These are phyloP conservation scores for Juncus effusus DNA, from an alignment of 176 grass and related monocot genomes.

Conservation along the genomic window DNA sequence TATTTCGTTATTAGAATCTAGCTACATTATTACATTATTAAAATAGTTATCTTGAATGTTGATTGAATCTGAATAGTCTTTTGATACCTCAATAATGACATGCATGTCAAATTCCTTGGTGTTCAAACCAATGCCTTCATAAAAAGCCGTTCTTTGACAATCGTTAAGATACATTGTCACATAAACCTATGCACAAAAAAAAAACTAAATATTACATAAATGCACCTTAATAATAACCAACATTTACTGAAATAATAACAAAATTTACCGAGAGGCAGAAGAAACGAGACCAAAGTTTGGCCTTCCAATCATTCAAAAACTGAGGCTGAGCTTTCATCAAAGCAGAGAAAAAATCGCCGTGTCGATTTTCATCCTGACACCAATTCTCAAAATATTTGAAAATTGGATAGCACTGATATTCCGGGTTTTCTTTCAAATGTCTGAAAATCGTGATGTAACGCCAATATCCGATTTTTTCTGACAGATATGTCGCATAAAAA, in stretches of 20 bases:
- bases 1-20: constrained; percentile 7
- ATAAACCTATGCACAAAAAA: constrained; percentile 56
- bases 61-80: constrained; percentile 2
- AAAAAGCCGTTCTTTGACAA: constrained; percentile 75
- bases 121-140: constrained; percentile 86
- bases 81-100: constrained; percentile 92
- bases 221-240: constrained; percentile 16
- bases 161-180: constrained; percentile 99
- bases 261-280: constrained; percentile 95
- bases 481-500: constrained; percentile 95
- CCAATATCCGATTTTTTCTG: constrained; percentile 98
- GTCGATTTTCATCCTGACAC: constrained; percentile 98
- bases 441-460: constrained; percentile 96
- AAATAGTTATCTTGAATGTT: background rate
- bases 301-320: constrained; percentile 98
- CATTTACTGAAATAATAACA: background rate
- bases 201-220: constrained; percentile 19
- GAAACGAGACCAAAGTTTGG: constrained; percentile 93
- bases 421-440: constrained; percentile 80
- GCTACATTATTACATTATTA: background rate
- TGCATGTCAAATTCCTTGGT: constrained; percentile 99
- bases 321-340: constrained; percentile 86
- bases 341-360: constrained; percentile 92
- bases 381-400: constrained; percentile 99
- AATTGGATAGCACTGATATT: constrained; percentile 91